Percentiles rank a stretch among this genome's conserved stretches.
Conservation (phyloP, 768 basidiomycete genomes). For the Suillus brevipes region DNA sequence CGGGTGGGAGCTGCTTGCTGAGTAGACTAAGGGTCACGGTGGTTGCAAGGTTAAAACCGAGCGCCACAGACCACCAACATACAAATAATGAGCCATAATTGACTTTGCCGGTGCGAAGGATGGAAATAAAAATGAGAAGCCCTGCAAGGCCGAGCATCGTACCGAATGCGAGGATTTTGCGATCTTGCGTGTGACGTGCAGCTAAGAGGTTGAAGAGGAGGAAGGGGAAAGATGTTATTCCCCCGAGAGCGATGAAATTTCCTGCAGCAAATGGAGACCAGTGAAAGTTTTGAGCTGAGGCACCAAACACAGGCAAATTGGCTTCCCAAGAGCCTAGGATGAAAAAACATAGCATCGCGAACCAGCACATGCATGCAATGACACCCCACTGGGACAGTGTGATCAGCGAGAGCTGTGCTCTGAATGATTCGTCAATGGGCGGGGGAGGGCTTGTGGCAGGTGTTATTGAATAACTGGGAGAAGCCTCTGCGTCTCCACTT, state of each 20-base stretch:
- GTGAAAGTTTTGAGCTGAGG: slow-evolving; percentile 40
- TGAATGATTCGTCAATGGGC: slow-evolving; percentile 11
- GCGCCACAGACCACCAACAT: slow-evolving; percentile 52
- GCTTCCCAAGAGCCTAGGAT: slow-evolving; percentile 70
- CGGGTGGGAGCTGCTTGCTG: slow-evolving; percentile 65
- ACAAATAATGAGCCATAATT: slow-evolving; percentile 49
- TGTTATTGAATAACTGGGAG: neutral
- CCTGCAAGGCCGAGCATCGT: slow-evolving; percentile 51
- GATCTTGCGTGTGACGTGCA: slow-evolving; percentile 60
- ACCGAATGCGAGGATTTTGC: slow-evolving; percentile 56
- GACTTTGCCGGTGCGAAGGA: slow-evolving; percentile 43
- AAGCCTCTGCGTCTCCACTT: neutral
- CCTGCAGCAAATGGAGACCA: slow-evolving; percentile 68
- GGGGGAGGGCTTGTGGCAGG: neutral
- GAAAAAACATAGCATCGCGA: slow-evolving; percentile 69
- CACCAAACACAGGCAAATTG: slow-evolving; percentile 63
- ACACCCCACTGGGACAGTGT: slow-evolving; percentile 51
- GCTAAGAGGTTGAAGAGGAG: slow-evolving; percentile 60
- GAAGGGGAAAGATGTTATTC: slow-evolving; percentile 62
- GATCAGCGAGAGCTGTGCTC: slow-evolving; percentile 16
- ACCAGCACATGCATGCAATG: slow-evolving; percentile 66
- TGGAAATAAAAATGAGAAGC: slow-evolving; percentile 51
- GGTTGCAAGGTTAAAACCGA: slow-evolving; percentile 72
- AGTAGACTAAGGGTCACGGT: slow-evolving; percentile 67
- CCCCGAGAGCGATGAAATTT: slow-evolving; percentile 72